Evolutionary conservation across 2,329 filamentous ascomycete species (phyloP).

Genomic region (Alternaria solani): DNA sequence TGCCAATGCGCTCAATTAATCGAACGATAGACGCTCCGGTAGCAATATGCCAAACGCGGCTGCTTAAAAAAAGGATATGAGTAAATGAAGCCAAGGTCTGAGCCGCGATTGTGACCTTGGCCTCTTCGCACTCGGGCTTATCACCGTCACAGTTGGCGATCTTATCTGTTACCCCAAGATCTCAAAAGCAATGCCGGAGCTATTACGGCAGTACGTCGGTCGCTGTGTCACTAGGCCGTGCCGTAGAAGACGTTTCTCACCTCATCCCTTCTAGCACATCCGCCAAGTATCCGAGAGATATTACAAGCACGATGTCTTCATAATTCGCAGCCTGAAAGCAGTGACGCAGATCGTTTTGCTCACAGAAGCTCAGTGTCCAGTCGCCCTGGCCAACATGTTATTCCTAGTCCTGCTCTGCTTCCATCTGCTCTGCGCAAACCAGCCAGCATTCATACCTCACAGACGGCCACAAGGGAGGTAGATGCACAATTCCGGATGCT

Average conservation of each 20-base stretch:
- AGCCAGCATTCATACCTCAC: neutral
- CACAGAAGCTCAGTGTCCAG: neutral
- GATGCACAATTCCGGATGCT: too few species aligned
- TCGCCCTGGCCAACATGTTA: neutral
- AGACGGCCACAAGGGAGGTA: too few species aligned
- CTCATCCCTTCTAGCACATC: neutral
- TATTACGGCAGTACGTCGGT: neutral
- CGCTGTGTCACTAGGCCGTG: neutral
- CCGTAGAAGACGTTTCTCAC: neutral
- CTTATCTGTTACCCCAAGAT: neutral
- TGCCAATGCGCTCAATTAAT: neutral
- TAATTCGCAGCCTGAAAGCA: neutral
- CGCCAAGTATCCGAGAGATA: slow-evolving; percentile 4
- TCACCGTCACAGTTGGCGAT: neutral
- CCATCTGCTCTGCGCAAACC: neutral
- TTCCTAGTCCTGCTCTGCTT: neutral
- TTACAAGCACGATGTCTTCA: neutral
- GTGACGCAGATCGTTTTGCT: neutral
- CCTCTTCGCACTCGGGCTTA: neutral
- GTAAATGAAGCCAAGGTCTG: neutral
- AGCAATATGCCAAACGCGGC: neutral
- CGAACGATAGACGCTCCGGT: neutral
- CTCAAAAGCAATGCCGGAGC: neutral
- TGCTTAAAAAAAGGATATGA: neutral
- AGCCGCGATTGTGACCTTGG: neutral